Percentiles rank a stretch among this genome's conserved stretches.
Conservation (phyloP, 2,329 filamentous ascomycete genomes). For the Diplodia scrobiculata region DNA sequence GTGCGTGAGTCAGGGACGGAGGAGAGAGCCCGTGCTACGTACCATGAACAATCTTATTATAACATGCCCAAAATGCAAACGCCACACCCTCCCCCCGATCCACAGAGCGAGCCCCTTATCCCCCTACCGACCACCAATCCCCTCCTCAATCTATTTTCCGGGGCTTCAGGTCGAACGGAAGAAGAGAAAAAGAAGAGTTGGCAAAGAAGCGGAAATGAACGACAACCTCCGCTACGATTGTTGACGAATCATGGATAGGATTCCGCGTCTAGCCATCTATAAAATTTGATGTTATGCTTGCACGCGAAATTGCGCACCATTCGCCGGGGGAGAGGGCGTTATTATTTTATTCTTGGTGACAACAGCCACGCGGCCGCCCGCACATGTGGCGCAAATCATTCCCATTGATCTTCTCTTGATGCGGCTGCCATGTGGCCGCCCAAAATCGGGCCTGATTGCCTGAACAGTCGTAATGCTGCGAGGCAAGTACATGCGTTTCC, state of each 20-base stretch:
- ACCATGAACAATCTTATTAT: background rate
- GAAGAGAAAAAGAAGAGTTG: background rate
- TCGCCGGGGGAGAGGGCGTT: background rate
- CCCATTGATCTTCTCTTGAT: background rate
- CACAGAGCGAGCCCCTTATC: background rate
- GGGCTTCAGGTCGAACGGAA: background rate
- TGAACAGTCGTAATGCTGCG: background rate
- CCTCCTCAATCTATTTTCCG: constrained; percentile 11
- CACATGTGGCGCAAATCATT: background rate
- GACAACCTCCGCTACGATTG: background rate
- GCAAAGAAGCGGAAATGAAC: background rate
- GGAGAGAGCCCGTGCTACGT: background rate
- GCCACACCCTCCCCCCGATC: background rate
- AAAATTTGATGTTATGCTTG: background rate
- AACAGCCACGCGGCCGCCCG: background rate
- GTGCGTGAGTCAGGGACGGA: background rate
- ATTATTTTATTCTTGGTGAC: background rate
- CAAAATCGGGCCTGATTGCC: constrained; percentile 17
- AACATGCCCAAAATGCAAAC: background rate
- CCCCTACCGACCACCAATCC: background rate
- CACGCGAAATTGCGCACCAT: background rate
- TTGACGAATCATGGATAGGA: background rate
- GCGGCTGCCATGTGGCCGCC: constrained; percentile 4
- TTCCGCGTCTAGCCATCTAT: background rate
- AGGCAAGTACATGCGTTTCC: background rate